phyloP scores from a whole-genome alignment of 371 early-diverging fungal species.

The Sporodiniella umbellata region DNA sequence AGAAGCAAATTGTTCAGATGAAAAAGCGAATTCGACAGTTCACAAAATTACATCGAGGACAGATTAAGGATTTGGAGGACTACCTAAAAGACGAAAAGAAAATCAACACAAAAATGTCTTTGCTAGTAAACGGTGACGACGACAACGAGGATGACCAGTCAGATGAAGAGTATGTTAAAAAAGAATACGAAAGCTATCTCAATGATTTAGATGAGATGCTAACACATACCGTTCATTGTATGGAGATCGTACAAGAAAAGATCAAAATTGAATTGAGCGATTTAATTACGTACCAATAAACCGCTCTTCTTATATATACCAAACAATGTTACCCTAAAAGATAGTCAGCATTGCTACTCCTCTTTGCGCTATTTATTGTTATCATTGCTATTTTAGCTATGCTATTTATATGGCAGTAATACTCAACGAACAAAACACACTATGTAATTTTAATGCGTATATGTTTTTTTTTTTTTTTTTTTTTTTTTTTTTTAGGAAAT shows the following conservation, averaged over 20 bases:
- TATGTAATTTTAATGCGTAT: no score
- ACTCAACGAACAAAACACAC: no score
- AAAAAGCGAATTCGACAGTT: slow-evolving; percentile 35
- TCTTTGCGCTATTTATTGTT: no score
- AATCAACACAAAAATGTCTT: slow-evolving; percentile 69
- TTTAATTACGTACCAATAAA: slow-evolving; percentile 2
- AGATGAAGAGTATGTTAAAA: slow-evolving; percentile 21
- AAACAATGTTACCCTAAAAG: no score
- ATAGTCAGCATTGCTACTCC: no score
- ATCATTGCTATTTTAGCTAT: no score
- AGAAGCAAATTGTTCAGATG: no score
- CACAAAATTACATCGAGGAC: slow-evolving; percentile 71
- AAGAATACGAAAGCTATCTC: slow-evolving; percentile 42
- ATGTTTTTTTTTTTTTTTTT: no score
- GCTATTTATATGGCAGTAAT: no score
- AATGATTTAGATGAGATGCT: slow-evolving; percentile 55
- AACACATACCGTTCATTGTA: slow-evolving; percentile 37
- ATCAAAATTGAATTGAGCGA: slow-evolving; percentile 23
- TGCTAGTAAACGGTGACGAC: slow-evolving; percentile 10
- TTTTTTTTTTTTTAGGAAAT: no score
- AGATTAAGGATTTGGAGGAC: slow-evolving; percentile 77
- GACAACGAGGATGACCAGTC: slow-evolving; percentile 5
- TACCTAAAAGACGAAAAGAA: slow-evolving; percentile 74
- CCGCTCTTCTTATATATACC: no score
- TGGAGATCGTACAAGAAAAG: slow-evolving; percentile 27